Evolutionary conservation across 73 alveolate genomes (phyloP), one percentile per base, ranked within the genome.

Genomic region (Paramecium sonneborni): DNA sequence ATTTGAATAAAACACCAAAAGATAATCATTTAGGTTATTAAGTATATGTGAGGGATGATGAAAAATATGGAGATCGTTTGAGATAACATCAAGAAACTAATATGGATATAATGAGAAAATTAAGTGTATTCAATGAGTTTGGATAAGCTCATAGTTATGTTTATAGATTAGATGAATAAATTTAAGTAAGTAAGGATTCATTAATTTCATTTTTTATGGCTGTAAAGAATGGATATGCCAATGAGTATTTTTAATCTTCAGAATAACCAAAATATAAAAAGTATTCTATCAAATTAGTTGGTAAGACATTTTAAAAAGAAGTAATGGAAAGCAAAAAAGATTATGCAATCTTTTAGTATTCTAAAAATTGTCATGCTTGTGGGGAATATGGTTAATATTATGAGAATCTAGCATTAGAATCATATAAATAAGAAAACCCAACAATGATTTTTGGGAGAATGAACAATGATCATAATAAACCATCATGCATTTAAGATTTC

Each of bases 361-460:
- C 93, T 6, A 86, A 86, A 21, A 72, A 86, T 41, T 86, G 93
- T 37, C 93, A 86, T 67, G 93, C 88, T 15, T 86, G 93, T 57
- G 85, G 85, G 35, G 43, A 86, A 86, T 86, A 86, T 57, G 93
- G 93, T 32, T 21, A 55, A 62, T 41, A 37, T 35, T 86, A 62
- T 86, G 93, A 86, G 21, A 58, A 86, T 20, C 46, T 86, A 41
- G 93, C 93, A 46, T 86, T 86, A 34, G 86, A 86, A 86, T 85
- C 82, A 38, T 39, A 46, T 20, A 86, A 76, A 86, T 18, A 56
- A 41, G 58, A 21, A 14, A 32, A 56, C 32, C 23, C 79, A 15
- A 58, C 52, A 37, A 72, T 86, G 10, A 57, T 24, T 12, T 86
- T 24, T 58, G 57, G 85, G 4, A 72, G 93, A 62, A 86, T 86